Percentiles rank a stretch among this genome's conserved stretches.
These are phyloP conservation scores for Colletotrichum falcatum DNA, from an alignment of 2,329 filamentous ascomycete genomes.

Conservation along the genomic window DNA sequence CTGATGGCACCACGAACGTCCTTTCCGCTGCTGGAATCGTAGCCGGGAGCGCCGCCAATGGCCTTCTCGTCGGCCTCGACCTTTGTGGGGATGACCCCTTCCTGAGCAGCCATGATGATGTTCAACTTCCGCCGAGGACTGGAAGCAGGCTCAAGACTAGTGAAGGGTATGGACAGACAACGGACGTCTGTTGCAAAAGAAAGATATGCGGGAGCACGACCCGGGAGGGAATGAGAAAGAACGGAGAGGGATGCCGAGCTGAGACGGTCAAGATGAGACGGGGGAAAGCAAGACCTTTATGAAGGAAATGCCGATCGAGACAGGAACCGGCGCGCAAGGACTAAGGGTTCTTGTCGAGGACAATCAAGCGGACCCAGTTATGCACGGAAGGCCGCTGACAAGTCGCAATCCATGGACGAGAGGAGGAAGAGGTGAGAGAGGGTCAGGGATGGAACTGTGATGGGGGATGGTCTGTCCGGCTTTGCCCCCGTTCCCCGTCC, in stretches of 20 bases:
- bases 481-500: conserved; percentile 3
- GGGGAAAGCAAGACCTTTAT: conserved; percentile 29
- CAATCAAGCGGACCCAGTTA: conserved; percentile 31
- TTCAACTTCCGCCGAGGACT: conserved; percentile 1
- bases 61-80: conserved; percentile 39
- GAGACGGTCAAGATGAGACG: conserved; percentile 4
- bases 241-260: conserved; percentile 18
- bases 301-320: conserved; percentile 26
- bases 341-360: conserved; percentile 37
- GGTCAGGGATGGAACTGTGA: conserved; percentile 13
- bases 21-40: conserved; percentile 39
- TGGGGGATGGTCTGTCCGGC: conserved; percentile 18
- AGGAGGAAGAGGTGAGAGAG: conserved; percentile 9
- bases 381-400: conserved; percentile 28
- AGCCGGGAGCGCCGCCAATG: conserved; percentile 24
- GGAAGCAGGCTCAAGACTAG: conserved; percentile 2
- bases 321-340: conserved; percentile 23
- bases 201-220: conserved; percentile 26
- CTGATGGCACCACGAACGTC: conserved; percentile 36
- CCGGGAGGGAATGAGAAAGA: conserved; percentile 20
- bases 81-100: conserved; percentile 35
- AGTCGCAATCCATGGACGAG: conserved; percentile 22
- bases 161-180: conserved; percentile 17
- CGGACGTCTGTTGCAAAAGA: conserved; percentile 11
- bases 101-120: conserved; percentile 32